A percentile compares a stretch with the other conserved stretches of the same genome.
Conservation (phyloP, 805 yeast species). For the Candida endomychidarum region DNA sequence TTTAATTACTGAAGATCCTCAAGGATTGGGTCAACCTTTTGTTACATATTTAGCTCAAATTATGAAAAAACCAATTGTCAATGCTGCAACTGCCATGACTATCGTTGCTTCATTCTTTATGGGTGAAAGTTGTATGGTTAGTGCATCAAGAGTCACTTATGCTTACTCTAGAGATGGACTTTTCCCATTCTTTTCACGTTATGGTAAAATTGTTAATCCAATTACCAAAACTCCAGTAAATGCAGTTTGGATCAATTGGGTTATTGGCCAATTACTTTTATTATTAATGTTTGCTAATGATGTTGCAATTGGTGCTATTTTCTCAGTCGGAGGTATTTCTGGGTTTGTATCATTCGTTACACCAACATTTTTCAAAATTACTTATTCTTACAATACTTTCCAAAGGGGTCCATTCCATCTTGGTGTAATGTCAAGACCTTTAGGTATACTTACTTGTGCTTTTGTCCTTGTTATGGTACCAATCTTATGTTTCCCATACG, state of each 20-base stretch:
- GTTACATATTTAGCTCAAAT: constrained; percentile 54
- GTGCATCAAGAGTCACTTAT: constrained; percentile 65
- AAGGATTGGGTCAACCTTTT: constrained; percentile 59
- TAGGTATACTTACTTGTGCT: constrained; percentile 48
- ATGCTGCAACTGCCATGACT: constrained; percentile 38
- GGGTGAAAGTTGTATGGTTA: constrained; percentile 52
- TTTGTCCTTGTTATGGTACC: constrained; percentile 59
- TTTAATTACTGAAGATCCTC: constrained; percentile 45
- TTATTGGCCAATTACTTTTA: constrained; percentile 54
- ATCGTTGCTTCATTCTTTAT: constrained; percentile 40
- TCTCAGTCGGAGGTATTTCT: constrained; percentile 71
- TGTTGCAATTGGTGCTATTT: constrained; percentile 66
- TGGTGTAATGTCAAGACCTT: constrained; percentile 50
- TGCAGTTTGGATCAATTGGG: constrained; percentile 60
- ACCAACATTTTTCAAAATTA: constrained; percentile 59
- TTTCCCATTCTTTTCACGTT: constrained; percentile 54
- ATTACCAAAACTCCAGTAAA: constrained; percentile 60
- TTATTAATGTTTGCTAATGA: constrained; percentile 64
- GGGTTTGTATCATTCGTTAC: constrained; percentile 66
- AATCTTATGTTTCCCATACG: constrained; percentile 55
- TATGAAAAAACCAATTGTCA: constrained; percentile 36
- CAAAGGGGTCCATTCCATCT: constrained; percentile 67
- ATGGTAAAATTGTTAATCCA: constrained; percentile 50
- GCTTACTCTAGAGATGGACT: constrained; percentile 70
- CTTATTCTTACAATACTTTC: constrained; percentile 53